Percentiles rank a stretch among this genome's conserved stretches.
Conservation (phyloP, 345 rosid species). For the Salix viminalis region DNA sequence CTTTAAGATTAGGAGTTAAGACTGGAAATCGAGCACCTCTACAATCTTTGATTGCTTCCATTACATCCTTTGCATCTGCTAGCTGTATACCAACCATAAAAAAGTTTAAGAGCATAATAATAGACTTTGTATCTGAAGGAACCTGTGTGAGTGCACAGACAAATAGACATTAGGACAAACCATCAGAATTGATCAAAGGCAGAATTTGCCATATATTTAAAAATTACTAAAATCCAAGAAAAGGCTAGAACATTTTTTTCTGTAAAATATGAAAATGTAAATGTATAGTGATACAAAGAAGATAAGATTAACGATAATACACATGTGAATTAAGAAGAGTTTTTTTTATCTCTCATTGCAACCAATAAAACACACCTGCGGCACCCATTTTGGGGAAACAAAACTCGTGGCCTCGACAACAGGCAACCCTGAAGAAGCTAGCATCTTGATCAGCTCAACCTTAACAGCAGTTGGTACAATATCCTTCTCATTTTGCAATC, state of each 20-base stretch:
- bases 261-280: no score
- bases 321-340: neutral
- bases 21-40: slow-evolving; percentile 59
- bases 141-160: no score
- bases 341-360: no score
- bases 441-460: slow-evolving; percentile 53
- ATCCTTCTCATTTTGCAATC: slow-evolving; percentile 64
- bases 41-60: slow-evolving; percentile 42
- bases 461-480: slow-evolving; percentile 49
- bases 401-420: slow-evolving; percentile 78
- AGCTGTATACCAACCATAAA: slow-evolving; percentile 28
- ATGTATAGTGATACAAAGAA: neutral
- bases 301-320: neutral
- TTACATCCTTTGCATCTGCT: slow-evolving; percentile 72
- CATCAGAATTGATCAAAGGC: no score
- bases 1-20: slow-evolving; percentile 64
- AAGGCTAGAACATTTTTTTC: no score
- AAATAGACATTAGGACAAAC: no score
- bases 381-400: slow-evolving; percentile 85
- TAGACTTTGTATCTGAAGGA: no score
- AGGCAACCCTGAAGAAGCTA: slow-evolving; percentile 53
- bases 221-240: no score
- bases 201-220: no score
- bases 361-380: slow-evolving; percentile 39
- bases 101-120: neutral